phyloP scores from a whole-genome alignment of 208 protist species.

The Acanthamoeba lenticulata region DNA sequence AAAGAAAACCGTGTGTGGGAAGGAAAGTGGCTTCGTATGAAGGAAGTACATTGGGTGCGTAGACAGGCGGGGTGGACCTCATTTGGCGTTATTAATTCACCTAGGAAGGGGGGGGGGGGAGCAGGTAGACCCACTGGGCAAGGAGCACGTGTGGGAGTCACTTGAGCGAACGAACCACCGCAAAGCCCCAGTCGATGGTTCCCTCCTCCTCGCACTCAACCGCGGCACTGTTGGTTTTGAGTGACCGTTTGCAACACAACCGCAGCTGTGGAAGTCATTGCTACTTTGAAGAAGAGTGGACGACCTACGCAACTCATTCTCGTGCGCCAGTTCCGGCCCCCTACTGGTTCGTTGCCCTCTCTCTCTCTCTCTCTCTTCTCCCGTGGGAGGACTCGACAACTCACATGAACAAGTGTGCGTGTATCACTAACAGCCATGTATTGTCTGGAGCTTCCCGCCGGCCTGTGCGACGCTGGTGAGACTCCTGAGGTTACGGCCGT shows the following conservation, averaged over 20 bases:
- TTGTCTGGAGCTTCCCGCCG: constrained; percentile 21
- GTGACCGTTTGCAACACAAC: too few species aligned
- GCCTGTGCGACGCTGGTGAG: not conserved
- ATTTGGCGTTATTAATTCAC: too few species aligned
- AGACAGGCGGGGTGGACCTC: not conserved
- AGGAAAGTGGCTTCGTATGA: constrained; percentile 29
- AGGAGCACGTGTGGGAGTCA: constrained; percentile 20
- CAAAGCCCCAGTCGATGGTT: constrained; percentile 38
- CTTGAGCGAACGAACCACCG: constrained; percentile 32
- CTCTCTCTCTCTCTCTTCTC: too few species aligned
- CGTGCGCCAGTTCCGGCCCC: constrained; percentile 30
- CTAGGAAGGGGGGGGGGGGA: too few species aligned
- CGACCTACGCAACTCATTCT: not conserved
- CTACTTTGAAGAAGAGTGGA: constrained; percentile 13
- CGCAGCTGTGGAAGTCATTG: constrained; percentile 45
- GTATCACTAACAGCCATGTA: not conserved
- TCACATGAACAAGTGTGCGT: not conserved
- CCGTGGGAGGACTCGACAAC: too few species aligned
- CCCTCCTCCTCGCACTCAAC: not conserved
- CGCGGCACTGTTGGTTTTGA: too few species aligned
- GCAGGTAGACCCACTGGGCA: constrained; percentile 15
- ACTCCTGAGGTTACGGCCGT: constrained; percentile 11
- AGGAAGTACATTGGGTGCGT: not conserved
- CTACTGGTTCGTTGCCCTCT: not conserved
- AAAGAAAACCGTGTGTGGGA: constrained; percentile 7